Percentiles rank a stretch among this genome's conserved stretches.
phyloP scores from a whole-genome alignment of 1,284 basidiomycete genomes.

The Thelephora terrestris region DNA sequence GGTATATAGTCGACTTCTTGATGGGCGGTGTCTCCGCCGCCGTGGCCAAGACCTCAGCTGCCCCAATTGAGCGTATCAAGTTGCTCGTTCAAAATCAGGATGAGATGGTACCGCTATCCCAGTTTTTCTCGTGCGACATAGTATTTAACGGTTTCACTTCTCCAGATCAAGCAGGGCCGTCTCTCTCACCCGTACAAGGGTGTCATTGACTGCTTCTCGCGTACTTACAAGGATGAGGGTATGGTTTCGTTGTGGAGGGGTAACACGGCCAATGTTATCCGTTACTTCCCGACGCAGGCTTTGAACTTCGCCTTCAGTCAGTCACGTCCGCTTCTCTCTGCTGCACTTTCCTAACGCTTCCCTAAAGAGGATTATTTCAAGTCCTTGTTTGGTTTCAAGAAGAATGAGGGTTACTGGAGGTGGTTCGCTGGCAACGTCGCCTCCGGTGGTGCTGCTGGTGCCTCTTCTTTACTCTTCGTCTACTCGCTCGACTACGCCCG shows the following conservation, averaged over 20 bases:
- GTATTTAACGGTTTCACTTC: constrained; percentile 17
- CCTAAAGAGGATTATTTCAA: constrained; percentile 90
- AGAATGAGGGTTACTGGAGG: constrained; percentile 80
- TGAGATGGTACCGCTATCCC: constrained; percentile 58
- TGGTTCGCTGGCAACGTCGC: constrained; percentile 92
- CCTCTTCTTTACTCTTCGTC: constrained; percentile 91
- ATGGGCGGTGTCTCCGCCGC: constrained; percentile 93
- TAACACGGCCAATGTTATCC: constrained; percentile 96
- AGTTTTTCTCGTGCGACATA: constrained; percentile 1
- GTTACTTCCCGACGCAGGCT: constrained; percentile 96
- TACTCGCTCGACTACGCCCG: constrained; percentile 97
- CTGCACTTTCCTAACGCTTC: constrained; percentile 17
- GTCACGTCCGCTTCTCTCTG: constrained; percentile 21
- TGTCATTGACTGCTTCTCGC: constrained; percentile 77
- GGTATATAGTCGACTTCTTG: constrained; percentile 67
- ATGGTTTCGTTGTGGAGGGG: constrained; percentile 88
- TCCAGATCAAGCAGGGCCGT: constrained; percentile 92
- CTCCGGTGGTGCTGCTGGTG: constrained; percentile 96
- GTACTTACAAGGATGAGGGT: constrained; percentile 89
- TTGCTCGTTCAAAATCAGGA: constrained; percentile 97
- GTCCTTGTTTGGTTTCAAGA: constrained; percentile 88
- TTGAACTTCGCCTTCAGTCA: constrained; percentile 92
- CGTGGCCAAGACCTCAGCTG: constrained; percentile 95
- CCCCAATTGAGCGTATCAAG: constrained; percentile 99
- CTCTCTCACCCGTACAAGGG: constrained; percentile 90